Percentiles rank a stretch among this genome's conserved stretches.
These are phyloP conservation scores for Dioscorea dumetorum DNA, from an alignment of 106 monocot genomes.

Conservation along the genomic window DNA sequence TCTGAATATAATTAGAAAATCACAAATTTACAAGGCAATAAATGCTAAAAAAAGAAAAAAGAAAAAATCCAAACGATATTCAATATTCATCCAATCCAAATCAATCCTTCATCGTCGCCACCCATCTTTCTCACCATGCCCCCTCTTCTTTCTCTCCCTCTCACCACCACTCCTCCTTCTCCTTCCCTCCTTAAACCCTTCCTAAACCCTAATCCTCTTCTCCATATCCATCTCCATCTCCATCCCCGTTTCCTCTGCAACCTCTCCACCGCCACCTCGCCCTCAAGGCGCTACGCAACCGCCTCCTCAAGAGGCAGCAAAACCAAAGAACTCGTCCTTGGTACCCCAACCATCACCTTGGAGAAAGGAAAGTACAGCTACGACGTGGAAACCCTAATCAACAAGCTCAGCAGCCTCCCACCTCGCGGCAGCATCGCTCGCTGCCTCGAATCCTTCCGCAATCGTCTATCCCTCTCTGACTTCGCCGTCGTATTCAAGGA, in stretches of 20 bases:
- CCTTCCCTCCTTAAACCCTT: not conserved
- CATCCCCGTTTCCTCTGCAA: not conserved
- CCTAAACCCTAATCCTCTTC: not conserved
- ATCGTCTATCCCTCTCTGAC: constrained; percentile 75
- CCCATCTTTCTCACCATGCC: no score
- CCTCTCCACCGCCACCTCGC: not conserved
- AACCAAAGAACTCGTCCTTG: constrained; percentile 55
- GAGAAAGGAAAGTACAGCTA: constrained; percentile 82
- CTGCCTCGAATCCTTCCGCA: constrained; percentile 77
- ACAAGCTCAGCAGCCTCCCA: constrained; percentile 87
- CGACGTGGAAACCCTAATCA: constrained; percentile 81
- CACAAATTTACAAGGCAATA: no score
- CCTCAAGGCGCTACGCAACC: not conserved
- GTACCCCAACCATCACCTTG: constrained; percentile 33
- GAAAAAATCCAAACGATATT: no score
- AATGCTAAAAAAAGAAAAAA: no score
- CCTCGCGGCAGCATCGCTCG: constrained; percentile 93
- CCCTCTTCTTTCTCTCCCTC: no score
- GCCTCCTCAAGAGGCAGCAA: constrained; percentile 18
- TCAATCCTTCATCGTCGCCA: no score
- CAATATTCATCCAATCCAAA: no score
- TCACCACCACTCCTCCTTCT: not conserved
- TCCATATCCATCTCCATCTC: not conserved
- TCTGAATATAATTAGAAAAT: no score
- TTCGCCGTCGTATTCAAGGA: constrained; percentile 86